Evolutionary conservation across 805 yeast species (phyloP), one percentile per base, ranked within the genome.

Genomic region (Huiozyma naganishii): DNA sequence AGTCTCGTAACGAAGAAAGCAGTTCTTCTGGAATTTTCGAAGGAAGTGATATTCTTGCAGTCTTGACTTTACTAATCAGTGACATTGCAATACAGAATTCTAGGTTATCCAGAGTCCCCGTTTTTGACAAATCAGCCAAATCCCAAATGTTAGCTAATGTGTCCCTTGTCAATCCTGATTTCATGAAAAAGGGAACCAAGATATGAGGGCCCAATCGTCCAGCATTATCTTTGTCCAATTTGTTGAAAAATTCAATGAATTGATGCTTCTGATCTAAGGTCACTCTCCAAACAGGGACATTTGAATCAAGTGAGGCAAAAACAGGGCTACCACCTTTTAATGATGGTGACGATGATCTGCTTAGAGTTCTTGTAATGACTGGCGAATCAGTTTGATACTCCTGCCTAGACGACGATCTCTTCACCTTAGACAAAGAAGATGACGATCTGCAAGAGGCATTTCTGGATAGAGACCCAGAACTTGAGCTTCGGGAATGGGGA

Each of bases 51-150:
- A 68, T 70, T 11, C 97, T 27, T 10, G 39, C 96, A 2, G 83
- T 73, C 45, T 89, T 69, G 53, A 75, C 79, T 61, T 81, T 84
- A 64, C 87, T 89, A 7, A 90, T 92, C 51, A 92, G 73, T 58
- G 80, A 89, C 84, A 92, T 82, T 23, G 97, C 97, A 56, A 92
- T 79, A 2, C 90, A 78, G 62, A 92, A 92, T 60, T 92, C 98
- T 50, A 76, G 71, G 53, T 74, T 77, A 42, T 83, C 73, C 56
- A 92, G 86, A 32, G 73, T 71, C 27, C 95, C 96, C 30, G 83
- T 76, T 61, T 86, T 87, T 48, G 84, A 81, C 46, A 84, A 71
- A 60, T 92, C 97, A 9, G 97, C 76, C 53, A 92, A 71, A 62
- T 92, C 98, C 98, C 98, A 92, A 33, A 90, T 78, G 23, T 76